phyloP scores from a whole-genome alignment of 108 stramenopile species.

The Parmales sp. region DNA sequence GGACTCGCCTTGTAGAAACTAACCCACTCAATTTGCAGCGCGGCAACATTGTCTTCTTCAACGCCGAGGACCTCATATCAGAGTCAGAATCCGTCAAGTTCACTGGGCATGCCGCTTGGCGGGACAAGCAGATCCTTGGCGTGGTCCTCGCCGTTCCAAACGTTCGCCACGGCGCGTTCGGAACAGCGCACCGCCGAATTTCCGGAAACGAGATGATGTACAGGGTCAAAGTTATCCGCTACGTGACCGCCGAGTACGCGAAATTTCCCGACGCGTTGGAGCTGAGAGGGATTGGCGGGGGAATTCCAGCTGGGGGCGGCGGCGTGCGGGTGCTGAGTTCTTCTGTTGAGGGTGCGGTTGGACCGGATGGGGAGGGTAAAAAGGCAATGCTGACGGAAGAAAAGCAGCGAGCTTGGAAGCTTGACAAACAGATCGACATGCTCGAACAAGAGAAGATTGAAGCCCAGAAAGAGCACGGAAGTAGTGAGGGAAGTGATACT shows the following conservation, averaged over 20 bases:
- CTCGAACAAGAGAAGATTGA: neutral
- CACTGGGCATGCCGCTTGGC: neutral
- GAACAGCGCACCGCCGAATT: neutral
- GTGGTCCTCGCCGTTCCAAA: slow-evolving; percentile 1
- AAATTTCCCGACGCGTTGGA: neutral
- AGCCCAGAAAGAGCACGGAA: neutral
- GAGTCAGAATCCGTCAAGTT: neutral
- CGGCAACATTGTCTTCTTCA: neutral
- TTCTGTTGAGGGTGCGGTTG: neutral
- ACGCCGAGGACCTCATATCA: neutral
- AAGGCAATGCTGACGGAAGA: neutral
- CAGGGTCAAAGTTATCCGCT: neutral
- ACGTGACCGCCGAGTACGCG: slow-evolving; percentile 3
- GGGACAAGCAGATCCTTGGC: neutral
- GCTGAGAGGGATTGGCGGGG: neutral
- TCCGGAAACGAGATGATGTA: slow-evolving; percentile 10
- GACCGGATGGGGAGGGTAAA: neutral
- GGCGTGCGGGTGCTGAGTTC: neutral
- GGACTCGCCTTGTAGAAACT: too few relatives aligned
- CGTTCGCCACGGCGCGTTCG: slow-evolving; percentile 1
- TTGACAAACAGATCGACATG: slow-evolving; percentile 4
- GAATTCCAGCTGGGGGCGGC: neutral
- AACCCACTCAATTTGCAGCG: too few relatives aligned
- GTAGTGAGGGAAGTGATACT: too few relatives aligned
- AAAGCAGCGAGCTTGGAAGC: neutral